Evolutionary conservation across 2,329 filamentous ascomycete genomes (phyloP), one percentile per base, ranked within the genome.

Genomic region (Diaporthe eres): DNA sequence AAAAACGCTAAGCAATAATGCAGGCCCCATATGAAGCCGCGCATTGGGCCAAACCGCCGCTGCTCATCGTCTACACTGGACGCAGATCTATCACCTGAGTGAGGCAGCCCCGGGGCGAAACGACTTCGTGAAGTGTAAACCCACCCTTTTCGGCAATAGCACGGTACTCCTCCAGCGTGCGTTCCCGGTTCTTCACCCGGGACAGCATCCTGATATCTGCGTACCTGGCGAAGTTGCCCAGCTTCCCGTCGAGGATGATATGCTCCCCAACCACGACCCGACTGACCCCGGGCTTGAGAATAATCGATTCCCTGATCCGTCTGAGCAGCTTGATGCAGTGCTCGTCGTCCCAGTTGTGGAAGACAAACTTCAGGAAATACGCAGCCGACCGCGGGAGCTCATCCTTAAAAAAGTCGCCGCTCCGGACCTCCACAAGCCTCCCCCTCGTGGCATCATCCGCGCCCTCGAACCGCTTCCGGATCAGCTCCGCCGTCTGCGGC

Each of bases 31-130:
- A 22, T 22, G 13, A 19, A 49, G 44, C 17, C 19, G 7, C 7
- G 7, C 44, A 39, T 39, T 39, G 10, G 37, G 37, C 37, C 37
- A 39, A 39, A 39, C 10, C 9, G 37, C 19, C 3, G 17, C 4
- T 12, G 8, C 1, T 15, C 17, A 53, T 19, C 47, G 2, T 39
- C 31, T 68, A 68, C 9, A 34, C 13, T 42, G 47, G 63, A 28
- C 63, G 63, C 22, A 68, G 15, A 39, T 68, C 63, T 37, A 68
- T 68, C 31, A 68, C 28, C 47, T 68, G 63, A 9, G 47, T 53
- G 19, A 68, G 44, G 63, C 44, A 68, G 5, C 63, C 63, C 63
- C 63, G 31, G 8, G 63, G 63, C 47, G 63, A 68, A 22, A 68
- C 22, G 0, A 68, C 47, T 25, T 68, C 10, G 8, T 53, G 63